Evolutionary conservation across 2,329 filamentous ascomycete genomes (phyloP).

Genomic region (Colletotrichum scovillei): DNA sequence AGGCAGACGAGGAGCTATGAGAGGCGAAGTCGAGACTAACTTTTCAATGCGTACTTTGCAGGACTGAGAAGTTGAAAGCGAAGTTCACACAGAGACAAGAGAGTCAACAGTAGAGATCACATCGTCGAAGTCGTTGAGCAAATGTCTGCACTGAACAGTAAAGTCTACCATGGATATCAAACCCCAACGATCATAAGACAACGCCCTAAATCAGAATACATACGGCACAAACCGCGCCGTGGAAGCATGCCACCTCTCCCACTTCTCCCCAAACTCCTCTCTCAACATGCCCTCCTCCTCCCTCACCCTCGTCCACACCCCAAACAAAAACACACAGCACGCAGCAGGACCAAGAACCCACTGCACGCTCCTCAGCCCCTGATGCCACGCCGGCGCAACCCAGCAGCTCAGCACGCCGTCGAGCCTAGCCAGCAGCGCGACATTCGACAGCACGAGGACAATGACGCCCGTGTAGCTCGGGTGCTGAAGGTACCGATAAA

Average conservation of each 20-base stretch:
- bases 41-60: background rate
- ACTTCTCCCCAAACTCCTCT: constrained; percentile 57
- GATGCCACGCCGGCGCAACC: constrained; percentile 42
- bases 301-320: constrained; percentile 49
- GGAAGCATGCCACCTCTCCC: constrained; percentile 58
- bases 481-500: constrained; percentile 63
- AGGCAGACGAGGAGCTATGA: too few relatives aligned
- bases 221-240: constrained; percentile 63
- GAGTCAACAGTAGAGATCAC: background rate
- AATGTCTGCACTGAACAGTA: background rate
- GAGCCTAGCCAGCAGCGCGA: constrained; percentile 47
- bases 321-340: constrained; percentile 37
- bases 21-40: rapidly evolving
- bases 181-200: too few relatives aligned
- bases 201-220: constrained; percentile 51
- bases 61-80: background rate
- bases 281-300: constrained; percentile 64
- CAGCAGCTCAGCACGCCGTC: constrained; percentile 55
- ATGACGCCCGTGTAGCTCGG: constrained; percentile 61
- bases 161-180: too few relatives aligned
- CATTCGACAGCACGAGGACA: constrained; percentile 46
- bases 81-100: background rate
- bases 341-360: constrained; percentile 25
- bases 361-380: constrained; percentile 10
- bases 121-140: background rate